phyloP scores from a whole-genome alignment of 495 filamentous ascomycete genomes.

The Podospora pseudopauciseta region DNA sequence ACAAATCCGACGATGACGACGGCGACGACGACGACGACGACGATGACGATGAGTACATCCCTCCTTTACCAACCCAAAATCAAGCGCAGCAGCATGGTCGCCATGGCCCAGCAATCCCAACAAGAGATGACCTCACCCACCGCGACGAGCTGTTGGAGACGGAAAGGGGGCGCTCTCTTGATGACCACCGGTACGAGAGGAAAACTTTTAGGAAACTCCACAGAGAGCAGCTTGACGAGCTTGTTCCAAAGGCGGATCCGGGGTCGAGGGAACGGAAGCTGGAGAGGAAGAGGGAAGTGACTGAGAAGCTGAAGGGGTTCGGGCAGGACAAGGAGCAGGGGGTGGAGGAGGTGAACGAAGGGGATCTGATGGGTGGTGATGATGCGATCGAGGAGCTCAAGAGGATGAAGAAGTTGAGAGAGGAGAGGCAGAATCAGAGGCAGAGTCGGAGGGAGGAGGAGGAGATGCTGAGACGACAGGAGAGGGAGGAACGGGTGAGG shows the following conservation, averaged over 20 bases:
- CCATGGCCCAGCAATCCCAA: conserved; percentile 72
- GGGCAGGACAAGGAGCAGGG: conserved; percentile 52
- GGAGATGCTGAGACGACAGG: conserved; percentile 53
- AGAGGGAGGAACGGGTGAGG: conserved; percentile 60
- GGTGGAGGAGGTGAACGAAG: conserved; percentile 52
- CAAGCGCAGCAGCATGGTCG: conserved; percentile 14
- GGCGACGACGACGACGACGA: conserved; percentile 54
- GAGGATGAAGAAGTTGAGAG: conserved; percentile 48
- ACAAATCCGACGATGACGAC: conserved; percentile 37
- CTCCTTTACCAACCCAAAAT: conserved; percentile 47
- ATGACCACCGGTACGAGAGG: conserved; percentile 57
- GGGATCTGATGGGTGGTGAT: conserved; percentile 59
- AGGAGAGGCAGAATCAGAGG: conserved; percentile 61
- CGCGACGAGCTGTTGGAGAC: conserved; percentile 51
- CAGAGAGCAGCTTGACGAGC: conserved; percentile 67
- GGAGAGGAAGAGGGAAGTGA: conserved; percentile 65
- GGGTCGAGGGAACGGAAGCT: conserved; percentile 81
- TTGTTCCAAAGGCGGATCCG: conserved; percentile 77
- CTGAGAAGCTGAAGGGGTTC: conserved; percentile 57
- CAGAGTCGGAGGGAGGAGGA: conserved; percentile 64
- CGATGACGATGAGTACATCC: conserved; percentile 67
- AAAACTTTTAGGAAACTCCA: conserved; percentile 58
- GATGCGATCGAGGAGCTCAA: conserved; percentile 52
- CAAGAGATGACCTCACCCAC: conserved; percentile 66
- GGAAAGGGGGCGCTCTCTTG: conserved; percentile 48